Percentiles rank a stretch among this genome's conserved stretches.
Evolutionary conservation across 192 early-diverging fungal genomes (phyloP).

Genomic region (Coemansia sp.): DNA sequence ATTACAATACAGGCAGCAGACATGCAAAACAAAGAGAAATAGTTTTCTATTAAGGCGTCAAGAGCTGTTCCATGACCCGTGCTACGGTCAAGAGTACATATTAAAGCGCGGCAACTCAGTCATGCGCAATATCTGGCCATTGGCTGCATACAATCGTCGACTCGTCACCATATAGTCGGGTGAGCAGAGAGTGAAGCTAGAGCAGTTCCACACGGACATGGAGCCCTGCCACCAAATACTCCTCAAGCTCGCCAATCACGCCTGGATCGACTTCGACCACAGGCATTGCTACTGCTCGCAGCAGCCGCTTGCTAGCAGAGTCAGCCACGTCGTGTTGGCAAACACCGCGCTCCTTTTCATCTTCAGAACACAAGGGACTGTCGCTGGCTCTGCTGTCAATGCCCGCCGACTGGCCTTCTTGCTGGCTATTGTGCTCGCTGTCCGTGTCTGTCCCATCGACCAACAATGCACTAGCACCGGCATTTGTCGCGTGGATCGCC

Average conservation of each 20-base stretch:
- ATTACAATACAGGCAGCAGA: constrained; percentile 6
- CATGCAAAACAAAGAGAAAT: constrained; percentile 2
- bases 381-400: neutral
- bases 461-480: constrained; percentile 43
- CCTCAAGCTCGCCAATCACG: constrained; percentile 38
- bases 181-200: constrained; percentile 6
- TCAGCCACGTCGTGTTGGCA: neutral
- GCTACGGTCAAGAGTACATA: neutral
- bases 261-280: constrained; percentile 36
- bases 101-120: constrained; percentile 10
- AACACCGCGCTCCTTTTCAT: constrained; percentile 3
- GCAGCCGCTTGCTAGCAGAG: neutral
- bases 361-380: neutral
- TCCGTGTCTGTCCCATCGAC: constrained; percentile 12
- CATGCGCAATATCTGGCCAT: constrained; percentile 6
- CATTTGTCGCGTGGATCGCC: constrained; percentile 46
- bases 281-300: constrained; percentile 24
- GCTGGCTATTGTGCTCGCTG: constrained; percentile 1
- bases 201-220: constrained; percentile 37
- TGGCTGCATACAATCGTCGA: neutral
- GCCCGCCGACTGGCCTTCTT: neutral
- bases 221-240: constrained; percentile 31
- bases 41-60: neutral
- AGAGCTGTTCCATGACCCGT: constrained; percentile 1
- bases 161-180: neutral